Percentiles rank a stretch among this genome's conserved stretches.
Evolutionary conservation across 1,139 yeast genomes (phyloP).

Genomic region (Yamadazyma buinensis): DNA sequence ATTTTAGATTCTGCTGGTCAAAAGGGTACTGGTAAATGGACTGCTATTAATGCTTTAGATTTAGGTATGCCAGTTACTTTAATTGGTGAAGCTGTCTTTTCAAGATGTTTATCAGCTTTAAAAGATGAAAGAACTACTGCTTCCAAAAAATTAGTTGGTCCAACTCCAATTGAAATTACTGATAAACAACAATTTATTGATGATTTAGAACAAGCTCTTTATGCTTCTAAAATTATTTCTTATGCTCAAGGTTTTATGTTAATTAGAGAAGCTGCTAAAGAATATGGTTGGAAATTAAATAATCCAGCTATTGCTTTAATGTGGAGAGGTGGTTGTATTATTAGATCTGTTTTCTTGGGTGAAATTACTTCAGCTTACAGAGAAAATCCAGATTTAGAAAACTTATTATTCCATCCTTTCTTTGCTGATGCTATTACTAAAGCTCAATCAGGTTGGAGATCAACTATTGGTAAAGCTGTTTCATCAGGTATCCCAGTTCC

Average conservation of each 20-base stretch:
- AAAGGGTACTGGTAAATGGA: constrained; percentile 99
- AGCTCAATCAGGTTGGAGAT: constrained; percentile 97
- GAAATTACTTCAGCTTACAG: constrained; percentile 97
- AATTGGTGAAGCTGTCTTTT: constrained; percentile 97
- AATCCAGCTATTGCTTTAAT: constrained; percentile 97
- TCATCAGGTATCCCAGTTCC: constrained; percentile 94
- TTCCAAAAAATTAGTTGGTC: constrained; percentile 74
- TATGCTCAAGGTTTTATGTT: constrained; percentile 99
- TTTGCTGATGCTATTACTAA: constrained; percentile 85
- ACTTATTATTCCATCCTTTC: constrained; percentile 93
- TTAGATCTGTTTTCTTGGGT: constrained; percentile 96
- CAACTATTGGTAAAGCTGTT: constrained; percentile 73
- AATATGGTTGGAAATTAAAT: constrained; percentile 95
- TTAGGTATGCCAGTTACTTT: constrained; percentile 98
- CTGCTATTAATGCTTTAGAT: constrained; percentile 96
- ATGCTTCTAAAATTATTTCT: constrained; percentile 97
- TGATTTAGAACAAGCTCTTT: constrained; percentile 95
- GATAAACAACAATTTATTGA: constrained; percentile 84
- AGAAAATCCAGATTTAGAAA: constrained; percentile 88
- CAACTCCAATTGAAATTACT: constrained; percentile 54
- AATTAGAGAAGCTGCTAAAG: constrained; percentile 96
- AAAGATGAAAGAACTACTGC: constrained; percentile 90
- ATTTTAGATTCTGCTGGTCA: constrained; percentile 97
- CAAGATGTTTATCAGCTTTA: constrained; percentile 93
- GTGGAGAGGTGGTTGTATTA: constrained; percentile 99